Evolutionary conservation across 176 grass and related monocot genomes (phyloP), one percentile per base, ranked within the genome.

Genomic region (Hyparrhenia diplandra): DNA sequence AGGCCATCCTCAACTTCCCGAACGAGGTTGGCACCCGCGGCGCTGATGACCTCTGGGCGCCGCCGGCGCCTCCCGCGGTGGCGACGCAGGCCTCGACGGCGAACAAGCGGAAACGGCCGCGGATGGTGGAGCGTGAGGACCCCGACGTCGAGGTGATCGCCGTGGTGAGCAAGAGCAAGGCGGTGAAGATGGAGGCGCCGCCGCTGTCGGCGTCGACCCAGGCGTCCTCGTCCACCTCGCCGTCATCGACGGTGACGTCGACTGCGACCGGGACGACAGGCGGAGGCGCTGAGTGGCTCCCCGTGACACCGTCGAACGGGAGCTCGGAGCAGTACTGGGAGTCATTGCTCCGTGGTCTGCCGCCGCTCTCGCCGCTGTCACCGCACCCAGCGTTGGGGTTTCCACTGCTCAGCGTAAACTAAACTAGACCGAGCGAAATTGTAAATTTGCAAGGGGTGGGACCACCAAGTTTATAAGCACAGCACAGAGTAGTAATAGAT

Each of bases 1-100:
- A 92, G 68, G 93, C 90, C 11, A 95, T 95, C 74, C 83, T 95
- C 28, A 95, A 95, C 84, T 95, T 95, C 60, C 93, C 93, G 4
- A 95, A 95, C 81, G 93, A 95, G 71, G 78, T 95, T 17, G 90
- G 82, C 73, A 81, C 82, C 46, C 54, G 75, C 35, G 77, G 87
- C 54, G 79, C 81, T 0, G 74, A 89, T 0, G 74, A 89, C 23
- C 67, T 82, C 2, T 82, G 73, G 37, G 23, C 68, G 8, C 8
- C 54, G 45, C 78, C 45, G 3, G 25, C n/a, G n/a, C n/a, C n/a
- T n/a, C n/a, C 3, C 61, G 0, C 42, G 3, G 4, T 59, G 64
- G 21, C 64, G 36, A 29, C 45, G 39, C 1, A 30, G 13, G 16
- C 63, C 11, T 2, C 41, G 10, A 6, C 54, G 14, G 39, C 17